Percentiles rank a stretch among this genome's conserved stretches.
Evolutionary conservation across 2,329 filamentous ascomycete genomes (phyloP).

Genomic region (Massarina eburnea): DNA sequence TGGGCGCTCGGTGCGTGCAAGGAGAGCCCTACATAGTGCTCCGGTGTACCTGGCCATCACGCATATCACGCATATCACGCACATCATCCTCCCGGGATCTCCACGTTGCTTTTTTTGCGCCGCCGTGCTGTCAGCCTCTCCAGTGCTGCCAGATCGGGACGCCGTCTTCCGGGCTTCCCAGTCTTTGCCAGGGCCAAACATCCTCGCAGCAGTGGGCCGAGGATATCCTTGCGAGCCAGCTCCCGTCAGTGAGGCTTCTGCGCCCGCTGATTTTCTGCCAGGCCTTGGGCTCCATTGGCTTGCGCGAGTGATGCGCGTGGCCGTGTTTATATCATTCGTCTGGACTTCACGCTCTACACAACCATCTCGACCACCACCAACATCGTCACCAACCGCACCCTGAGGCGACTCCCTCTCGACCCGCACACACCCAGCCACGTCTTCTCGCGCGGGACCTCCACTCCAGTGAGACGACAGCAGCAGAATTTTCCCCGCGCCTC

Average conservation of each 20-base stretch:
- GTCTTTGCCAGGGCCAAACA: slow-evolving; percentile 25
- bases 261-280: slow-evolving; percentile 35
- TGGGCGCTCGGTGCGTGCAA: slow-evolving; percentile 35
- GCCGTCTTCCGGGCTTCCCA: slow-evolving; percentile 33
- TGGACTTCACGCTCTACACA: slow-evolving; percentile 16
- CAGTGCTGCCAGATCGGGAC: slow-evolving; percentile 42
- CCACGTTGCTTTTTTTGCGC: slow-evolving; percentile 38
- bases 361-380: slow-evolving; percentile 5
- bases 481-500: background rate
- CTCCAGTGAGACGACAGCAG: background rate
- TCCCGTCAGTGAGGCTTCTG: slow-evolving; percentile 39
- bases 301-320: slow-evolving; percentile 34
- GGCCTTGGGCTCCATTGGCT: slow-evolving; percentile 41
- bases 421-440: background rate
- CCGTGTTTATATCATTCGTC: slow-evolving; percentile 41
- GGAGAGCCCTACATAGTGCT: slow-evolving; percentile 38
- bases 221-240: slow-evolving; percentile 39
- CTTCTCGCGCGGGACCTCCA: background rate
- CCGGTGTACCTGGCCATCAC: slow-evolving; percentile 32
- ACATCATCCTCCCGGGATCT: slow-evolving; percentile 26
- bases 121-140: slow-evolving; percentile 32
- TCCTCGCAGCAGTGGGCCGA: slow-evolving; percentile 40
- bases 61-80: slow-evolving; percentile 12
- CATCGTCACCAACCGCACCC: too few relatives aligned
- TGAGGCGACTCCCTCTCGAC: too few relatives aligned